A percentile compares a stretch with the other conserved stretches of the same genome.
Evolutionary conservation across 257 asterid genomes (phyloP).

Genomic region (Penstemon newberryi): DNA sequence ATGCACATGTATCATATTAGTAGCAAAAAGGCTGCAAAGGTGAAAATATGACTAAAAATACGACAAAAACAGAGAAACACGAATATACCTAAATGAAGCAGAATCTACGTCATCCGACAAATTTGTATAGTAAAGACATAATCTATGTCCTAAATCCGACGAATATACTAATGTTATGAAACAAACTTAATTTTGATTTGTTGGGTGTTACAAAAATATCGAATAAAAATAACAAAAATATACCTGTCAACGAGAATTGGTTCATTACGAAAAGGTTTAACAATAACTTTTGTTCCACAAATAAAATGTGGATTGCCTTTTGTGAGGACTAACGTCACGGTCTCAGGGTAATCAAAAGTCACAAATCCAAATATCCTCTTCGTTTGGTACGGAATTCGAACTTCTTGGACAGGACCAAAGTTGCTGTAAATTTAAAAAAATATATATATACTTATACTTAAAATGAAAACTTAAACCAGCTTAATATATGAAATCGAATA

Average conservation of each 20-base stretch:
- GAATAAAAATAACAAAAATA: not conserved
- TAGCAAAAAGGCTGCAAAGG: not conserved
- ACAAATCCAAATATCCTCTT: conserved; percentile 77
- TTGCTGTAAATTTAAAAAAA: conserved; percentile 7
- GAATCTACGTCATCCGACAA: conserved; percentile 12
- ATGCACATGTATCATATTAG: not conserved
- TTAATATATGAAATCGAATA: not conserved
- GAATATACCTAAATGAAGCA: not conserved
- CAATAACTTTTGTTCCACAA: conserved; percentile 59
- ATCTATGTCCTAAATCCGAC: conserved; percentile 4
- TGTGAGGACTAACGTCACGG: conserved; percentile 57
- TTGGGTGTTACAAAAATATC: not conserved
- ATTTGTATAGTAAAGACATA: not conserved
- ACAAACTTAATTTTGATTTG: not conserved
- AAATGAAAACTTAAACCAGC: too few relatives aligned
- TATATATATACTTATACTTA: too few relatives aligned
- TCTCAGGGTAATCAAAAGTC: conserved; percentile 58
- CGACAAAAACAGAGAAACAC: not conserved
- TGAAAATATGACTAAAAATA: conserved; percentile 4
- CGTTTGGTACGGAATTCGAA: conserved; percentile 65
- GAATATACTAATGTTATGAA: not conserved
- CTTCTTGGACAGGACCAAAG: conserved; percentile 68
- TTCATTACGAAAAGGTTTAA: conserved; percentile 59
- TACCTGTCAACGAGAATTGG: conserved; percentile 55
- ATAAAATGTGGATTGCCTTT: conserved; percentile 74